A percentile compares a stretch with the other conserved stretches of the same genome.
Conservation (phyloP, 148 eudicot genomes). For the Rheum nobile region DNA sequence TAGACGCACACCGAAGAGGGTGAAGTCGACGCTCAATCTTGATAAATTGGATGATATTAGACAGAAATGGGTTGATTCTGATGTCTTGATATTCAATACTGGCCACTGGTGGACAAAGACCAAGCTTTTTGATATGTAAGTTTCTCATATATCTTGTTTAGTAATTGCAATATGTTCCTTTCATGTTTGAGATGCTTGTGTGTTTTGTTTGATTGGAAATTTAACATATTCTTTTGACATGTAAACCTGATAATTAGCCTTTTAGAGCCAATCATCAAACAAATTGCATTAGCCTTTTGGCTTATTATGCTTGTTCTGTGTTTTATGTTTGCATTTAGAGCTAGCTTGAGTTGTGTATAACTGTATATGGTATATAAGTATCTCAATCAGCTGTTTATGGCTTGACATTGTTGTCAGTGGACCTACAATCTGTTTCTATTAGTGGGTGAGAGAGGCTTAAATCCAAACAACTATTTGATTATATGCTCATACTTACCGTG, state of each 20-base stretch:
- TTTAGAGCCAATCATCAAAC: too few species aligned
- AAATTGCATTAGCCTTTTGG: not conserved
- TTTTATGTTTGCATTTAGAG: not conserved
- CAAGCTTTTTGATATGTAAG: conserved; percentile 86
- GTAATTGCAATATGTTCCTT: not conserved
- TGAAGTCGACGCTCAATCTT: conserved; percentile 50
- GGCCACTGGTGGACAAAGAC: conserved; percentile 96
- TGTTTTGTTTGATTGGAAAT: not conserved
- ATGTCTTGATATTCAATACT: conserved; percentile 70
- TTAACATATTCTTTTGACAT: not conserved
- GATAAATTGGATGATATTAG: conserved; percentile 71
- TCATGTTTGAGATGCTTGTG: not conserved
- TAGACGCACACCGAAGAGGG: conserved; percentile 64
- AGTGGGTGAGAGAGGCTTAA: not conserved
- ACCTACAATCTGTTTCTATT: not conserved
- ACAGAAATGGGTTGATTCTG: conserved; percentile 61
- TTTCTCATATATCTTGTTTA: conserved; percentile 6
- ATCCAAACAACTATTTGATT: not conserved
- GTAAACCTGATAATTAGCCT: not conserved
- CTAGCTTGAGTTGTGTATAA: not conserved
- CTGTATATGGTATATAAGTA: not conserved
- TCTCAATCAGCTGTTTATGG: not conserved
- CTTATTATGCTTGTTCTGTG: too few species aligned
- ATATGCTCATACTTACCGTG: not conserved
- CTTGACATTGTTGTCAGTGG: not conserved